Evolutionary conservation across 1,284 basidiomycete species (phyloP), one percentile per base, ranked within the genome.

Genomic region (Rhodotorula sp.): DNA sequence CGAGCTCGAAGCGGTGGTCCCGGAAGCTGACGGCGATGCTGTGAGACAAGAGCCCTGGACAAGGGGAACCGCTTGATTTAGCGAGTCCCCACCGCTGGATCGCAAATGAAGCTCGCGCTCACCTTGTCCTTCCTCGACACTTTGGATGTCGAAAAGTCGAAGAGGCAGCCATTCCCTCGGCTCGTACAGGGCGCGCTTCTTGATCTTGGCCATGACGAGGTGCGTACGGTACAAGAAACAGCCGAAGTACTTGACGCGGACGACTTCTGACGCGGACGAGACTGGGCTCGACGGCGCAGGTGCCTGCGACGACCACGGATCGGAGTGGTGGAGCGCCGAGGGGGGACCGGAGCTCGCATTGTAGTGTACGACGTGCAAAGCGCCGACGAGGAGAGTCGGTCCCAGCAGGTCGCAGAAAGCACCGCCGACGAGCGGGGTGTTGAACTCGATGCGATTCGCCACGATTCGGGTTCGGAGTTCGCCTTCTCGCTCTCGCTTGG

Each of bases 191-290:
- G 75, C 90, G 58, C 87, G 85, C 81, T 91, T 93, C 74, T 85
- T 83, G 62, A 93, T 88, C 82, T 95, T 96, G 76, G 88, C 91
- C 51, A 97, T 82, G 54, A 95, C 85, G 60, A 96, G 81, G 79
- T 93, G 95, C 22, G 91, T 91, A 18, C 86, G 82, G 78, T 93
- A 97, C 59, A 97, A 82, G 80, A 96, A 95, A 17, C 90, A 91
- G 0, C 82, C 81, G 24, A 78, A 72, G 65, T 82, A 75, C 60
- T 66, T 70, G 65, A 70, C 80, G 42, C 81, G 76, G 29, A 82
- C 78, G 3, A 76, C 69, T 7, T 80, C 80, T 12, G 29, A 22
- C 5, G 45, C 18, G 17, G 26, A 44, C 26, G 42, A 26, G 4
- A 12, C 15, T 4, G 18, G 18, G 20, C 24, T 51, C 33, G 49